phyloP scores from a whole-genome alignment of 208 protist species.

The Acanthamoeba triangularis region DNA sequence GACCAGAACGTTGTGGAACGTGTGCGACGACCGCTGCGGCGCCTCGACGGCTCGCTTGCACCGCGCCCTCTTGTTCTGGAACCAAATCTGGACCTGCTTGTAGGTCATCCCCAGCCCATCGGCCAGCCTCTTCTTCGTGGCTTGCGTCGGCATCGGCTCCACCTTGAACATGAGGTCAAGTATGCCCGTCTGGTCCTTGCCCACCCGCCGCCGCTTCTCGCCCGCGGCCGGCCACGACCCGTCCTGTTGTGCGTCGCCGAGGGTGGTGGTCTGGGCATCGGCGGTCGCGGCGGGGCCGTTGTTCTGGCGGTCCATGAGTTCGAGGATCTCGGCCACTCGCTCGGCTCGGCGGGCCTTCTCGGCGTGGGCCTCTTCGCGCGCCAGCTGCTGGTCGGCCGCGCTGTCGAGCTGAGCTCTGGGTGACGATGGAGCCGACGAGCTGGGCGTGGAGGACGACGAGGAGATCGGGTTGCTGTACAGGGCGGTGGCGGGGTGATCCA shows the following conservation, averaged over 20 bases:
- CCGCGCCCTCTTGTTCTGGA: conserved; percentile 86
- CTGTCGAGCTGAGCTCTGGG: background rate
- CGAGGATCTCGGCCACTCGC: conserved; percentile 3
- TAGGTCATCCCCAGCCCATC: conserved; percentile 82
- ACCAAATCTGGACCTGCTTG: conserved; percentile 85
- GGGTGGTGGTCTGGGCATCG: background rate
- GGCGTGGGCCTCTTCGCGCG: background rate
- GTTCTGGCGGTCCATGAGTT: conserved; percentile 12
- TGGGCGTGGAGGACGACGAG: background rate
- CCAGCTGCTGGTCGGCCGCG: background rate
- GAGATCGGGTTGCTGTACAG: background rate
- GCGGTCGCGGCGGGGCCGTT: background rate
- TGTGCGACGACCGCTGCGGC: background rate
- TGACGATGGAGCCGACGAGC: background rate
- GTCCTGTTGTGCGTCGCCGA: background rate
- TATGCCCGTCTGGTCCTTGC: conserved; percentile 80
- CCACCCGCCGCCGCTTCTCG: conserved; percentile 58
- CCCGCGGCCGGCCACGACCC: background rate
- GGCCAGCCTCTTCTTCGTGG: conserved; percentile 75
- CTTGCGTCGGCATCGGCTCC: conserved; percentile 81
- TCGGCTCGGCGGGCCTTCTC: background rate
- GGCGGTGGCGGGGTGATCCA: too few relatives aligned
- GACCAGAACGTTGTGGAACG: conserved; percentile 50
- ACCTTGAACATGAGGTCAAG: conserved; percentile 82
- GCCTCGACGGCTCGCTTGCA: conserved; percentile 70